Base-by-base conservation (phyloP, 2,329 filamentous ascomycete species). In the Hymenoscyphus repandus region DNA sequence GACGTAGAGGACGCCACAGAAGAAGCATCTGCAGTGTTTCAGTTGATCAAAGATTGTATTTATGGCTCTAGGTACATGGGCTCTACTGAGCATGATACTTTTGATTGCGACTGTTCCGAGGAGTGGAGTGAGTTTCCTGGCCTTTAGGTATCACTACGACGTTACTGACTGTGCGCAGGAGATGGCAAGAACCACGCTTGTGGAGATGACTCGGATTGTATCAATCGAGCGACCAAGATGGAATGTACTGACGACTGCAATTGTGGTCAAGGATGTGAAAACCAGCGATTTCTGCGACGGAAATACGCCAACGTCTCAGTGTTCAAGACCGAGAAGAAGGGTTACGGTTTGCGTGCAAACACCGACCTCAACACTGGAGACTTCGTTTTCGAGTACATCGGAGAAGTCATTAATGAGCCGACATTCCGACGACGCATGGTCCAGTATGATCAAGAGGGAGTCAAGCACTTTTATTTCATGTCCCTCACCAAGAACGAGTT, bases 391-490 rank as follows among this genome's bases (percentile, higher is more conserved):
- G 93, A 99, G 72, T 99, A 99, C 69, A 92, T 99, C 62, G 93
- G 93, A 62, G 93, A 99, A 71, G 93, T 97, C 61, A 96, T 99
- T 67, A 92, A 95, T 62, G 92, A 99, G 70, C 79, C 82, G 30
- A 86, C 86, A 10, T 97, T 97, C 66, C 87, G 90, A 50, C 83
- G 84, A 52, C 89, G 93, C 55, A 96, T 95, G 84, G 74, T 90
- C 36, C 87, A 95, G 64, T 99, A 99, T 70, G 90, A 96, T 66
- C 80, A 93, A 43, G 90, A 97, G 68, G 91, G 91, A 54, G 96
- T 99, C 77, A 96, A 95, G 69, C 93, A 99, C 71, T 99, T 99
- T 69, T 99, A 99, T 72, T 99, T 99, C 74, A 99, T 99, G 93
- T 97, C 93, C 27, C 83, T 99, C 55, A 95, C 83, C 66, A 95